A percentile compares a stretch with the other conserved stretches of the same genome.
Evolutionary conservation across 1,284 basidiomycete genomes (phyloP).

Genomic region (Fomitopsis pinicola): DNA sequence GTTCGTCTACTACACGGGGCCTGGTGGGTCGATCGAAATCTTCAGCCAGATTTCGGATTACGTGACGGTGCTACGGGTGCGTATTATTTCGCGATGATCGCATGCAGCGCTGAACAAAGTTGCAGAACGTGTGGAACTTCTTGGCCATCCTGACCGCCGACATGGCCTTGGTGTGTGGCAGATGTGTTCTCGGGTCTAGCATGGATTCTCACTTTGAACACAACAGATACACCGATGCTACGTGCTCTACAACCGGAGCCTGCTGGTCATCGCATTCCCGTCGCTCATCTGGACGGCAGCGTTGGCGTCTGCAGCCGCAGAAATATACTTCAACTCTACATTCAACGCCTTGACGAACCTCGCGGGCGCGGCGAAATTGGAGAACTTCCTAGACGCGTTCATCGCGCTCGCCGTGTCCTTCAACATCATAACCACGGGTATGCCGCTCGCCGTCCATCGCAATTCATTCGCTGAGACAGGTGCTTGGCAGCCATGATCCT

Average conservation of each 20-base stretch:
- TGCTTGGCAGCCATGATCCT: conserved; percentile 29
- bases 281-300: conserved; percentile 18
- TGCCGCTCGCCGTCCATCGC: neutral
- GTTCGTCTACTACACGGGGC: conserved; percentile 19
- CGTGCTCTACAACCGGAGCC: conserved; percentile 15
- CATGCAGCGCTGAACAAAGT: neutral
- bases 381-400: neutral
- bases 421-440: conserved; percentile 2
- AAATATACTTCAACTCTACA: conserved; percentile 1
- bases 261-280: conserved; percentile 13
- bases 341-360: neutral
- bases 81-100: neutral
- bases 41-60: conserved; percentile 20
- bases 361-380: neutral
- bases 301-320: neutral
- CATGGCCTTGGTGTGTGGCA: neutral
- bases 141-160: neutral
- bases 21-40: conserved; percentile 15
- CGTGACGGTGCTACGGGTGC: conserved; percentile 17
- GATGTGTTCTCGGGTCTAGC: neutral
- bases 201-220: neutral
- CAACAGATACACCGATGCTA: conserved; percentile 19
- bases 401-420: neutral
- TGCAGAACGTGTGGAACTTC: conserved; percentile 1
- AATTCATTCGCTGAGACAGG: neutral